Evolutionary conservation across 2,329 filamentous ascomycete genomes (phyloP).

Genomic region (Hypoxylon sp.): DNA sequence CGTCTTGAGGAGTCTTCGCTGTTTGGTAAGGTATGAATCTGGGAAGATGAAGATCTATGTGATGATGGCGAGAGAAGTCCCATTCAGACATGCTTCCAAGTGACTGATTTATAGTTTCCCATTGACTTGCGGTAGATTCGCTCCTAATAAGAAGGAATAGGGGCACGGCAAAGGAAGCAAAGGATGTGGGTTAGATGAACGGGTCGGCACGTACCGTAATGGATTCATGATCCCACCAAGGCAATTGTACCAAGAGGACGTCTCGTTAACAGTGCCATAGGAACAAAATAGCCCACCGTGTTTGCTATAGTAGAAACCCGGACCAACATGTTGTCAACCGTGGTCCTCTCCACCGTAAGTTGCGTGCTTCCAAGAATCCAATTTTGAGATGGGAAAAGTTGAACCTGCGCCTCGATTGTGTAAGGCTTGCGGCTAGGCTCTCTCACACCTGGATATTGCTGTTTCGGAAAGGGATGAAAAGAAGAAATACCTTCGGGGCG

Average conservation of each 20-base stretch:
- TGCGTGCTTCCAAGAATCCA: conserved; percentile 23
- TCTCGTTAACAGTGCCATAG: conserved; percentile 37
- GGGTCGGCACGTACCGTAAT: conserved; percentile 41
- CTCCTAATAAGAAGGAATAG: conserved; percentile 34
- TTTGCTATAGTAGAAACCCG: conserved; percentile 34
- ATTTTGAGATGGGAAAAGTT: conserved; percentile 36
- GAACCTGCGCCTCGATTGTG: conserved; percentile 47
- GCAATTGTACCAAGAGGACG: conserved; percentile 39
- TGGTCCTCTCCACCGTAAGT: conserved; percentile 20
- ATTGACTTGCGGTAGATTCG: conserved; percentile 7
- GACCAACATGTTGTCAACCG: conserved; percentile 12
- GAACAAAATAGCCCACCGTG: conserved; percentile 38
- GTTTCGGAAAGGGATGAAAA: conserved; percentile 2
- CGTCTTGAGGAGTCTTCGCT: neutral
- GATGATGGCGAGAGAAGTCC: conserved; percentile 21
- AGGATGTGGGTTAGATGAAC: conserved; percentile 39
- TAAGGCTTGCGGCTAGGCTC: conserved; percentile 40
- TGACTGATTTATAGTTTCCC: conserved; percentile 47
- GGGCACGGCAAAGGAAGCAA: conserved; percentile 40
- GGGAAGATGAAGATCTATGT: conserved; percentile 8
- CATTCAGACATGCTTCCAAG: conserved; percentile 24
- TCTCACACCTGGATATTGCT: conserved; percentile 26
- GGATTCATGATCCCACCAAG: conserved; percentile 46
- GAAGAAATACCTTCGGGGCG: conserved; percentile 5
- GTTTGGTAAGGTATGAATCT: neutral